Evolutionary conservation across 192 early-diverging fungal species (phyloP), one percentile per base, ranked within the genome.

Genomic region (Coemansia sp.): DNA sequence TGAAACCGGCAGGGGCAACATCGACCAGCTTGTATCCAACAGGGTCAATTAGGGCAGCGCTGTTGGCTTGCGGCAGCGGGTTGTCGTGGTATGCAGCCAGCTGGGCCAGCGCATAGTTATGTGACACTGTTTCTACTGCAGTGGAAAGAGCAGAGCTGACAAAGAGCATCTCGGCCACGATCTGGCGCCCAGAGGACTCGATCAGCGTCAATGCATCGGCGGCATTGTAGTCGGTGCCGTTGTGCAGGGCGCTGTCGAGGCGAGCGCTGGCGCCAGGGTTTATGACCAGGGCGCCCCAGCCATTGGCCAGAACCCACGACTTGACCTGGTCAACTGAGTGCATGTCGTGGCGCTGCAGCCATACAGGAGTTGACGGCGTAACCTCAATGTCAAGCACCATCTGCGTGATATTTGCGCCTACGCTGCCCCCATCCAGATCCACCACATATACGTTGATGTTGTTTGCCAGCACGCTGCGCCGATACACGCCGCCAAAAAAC

Each of bases 361-460:
- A 76, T 28, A 36, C 56, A 3, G 66, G 72, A 39, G 34, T 20
- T 10, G 66, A 53, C 7, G 58, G 46, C 21, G 53, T 31, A 5
- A 34, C 40, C 16, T 46, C 40, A 2, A 54, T 60, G 23, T 43
- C 53, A 10, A 76, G 45, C 44, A 76, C 43, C 39, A 63, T 64
- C 31, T 40, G 65, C 6, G 65, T 64, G 34, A 65, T 38, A 32
- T 61, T 69, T 28, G 58, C 49, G 50, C 72, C 66, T 10, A 76
- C 47, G 26, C 21, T 15, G n/a, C 72, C 72, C 20, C 62, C 58
- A 48, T 76, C 72, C 5, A 76, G 72, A 37, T 76, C 72, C 17
- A 76, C 30, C 16, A 76, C 53, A 28, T 76, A 51, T 9, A 76
- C 15, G 18, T 60, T 41, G 30, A 76, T 41, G 62, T 64, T 69